A percentile compares a stretch with the other conserved stretches of the same genome.
These are phyloP conservation scores for Irpex rosettiformis DNA, from an alignment of 1,284 basidiomycete species.

Conservation along the genomic window DNA sequence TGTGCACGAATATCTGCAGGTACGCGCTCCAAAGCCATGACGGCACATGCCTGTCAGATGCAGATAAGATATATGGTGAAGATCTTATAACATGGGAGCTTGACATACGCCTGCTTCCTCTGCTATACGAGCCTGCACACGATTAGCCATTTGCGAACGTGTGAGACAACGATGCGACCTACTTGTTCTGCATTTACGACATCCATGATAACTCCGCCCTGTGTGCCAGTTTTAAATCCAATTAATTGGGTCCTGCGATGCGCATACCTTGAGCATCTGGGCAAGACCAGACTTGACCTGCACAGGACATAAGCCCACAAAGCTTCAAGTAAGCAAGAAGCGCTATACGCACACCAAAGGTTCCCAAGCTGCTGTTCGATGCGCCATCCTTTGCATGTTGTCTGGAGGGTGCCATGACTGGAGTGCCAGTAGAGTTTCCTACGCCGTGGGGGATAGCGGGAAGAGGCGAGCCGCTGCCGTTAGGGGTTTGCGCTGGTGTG, in stretches of 20 bases:
- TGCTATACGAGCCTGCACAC: conserved; percentile 82
- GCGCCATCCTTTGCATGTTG: conserved; percentile 53
- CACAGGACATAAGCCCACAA: conserved; percentile 9
- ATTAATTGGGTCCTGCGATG: conserved; percentile 10
- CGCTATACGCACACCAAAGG: conserved; percentile 64
- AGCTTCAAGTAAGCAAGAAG: conserved; percentile 4
- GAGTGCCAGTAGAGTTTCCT: conserved; percentile 28
- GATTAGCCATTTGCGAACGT: conserved; percentile 8
- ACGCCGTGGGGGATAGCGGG: conserved; percentile 30
- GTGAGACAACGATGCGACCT: conserved; percentile 9
- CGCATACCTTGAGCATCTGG: conserved; percentile 86
- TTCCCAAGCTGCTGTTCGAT: conserved; percentile 63
- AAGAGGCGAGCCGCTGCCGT: conserved; percentile 22
- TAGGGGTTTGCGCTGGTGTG: conserved; percentile 27
- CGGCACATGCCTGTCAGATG: conserved; percentile 72
- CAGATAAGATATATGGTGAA: not conserved
- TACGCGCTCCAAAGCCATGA: conserved; percentile 96
- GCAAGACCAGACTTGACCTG: conserved; percentile 92
- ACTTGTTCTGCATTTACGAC: conserved; percentile 85
- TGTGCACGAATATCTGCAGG: conserved; percentile 92
- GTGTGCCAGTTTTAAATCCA: conserved; percentile 16
- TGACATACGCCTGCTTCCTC: conserved; percentile 79
- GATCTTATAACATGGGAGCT: not conserved
- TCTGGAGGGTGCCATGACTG: conserved; percentile 54
- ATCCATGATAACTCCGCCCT: conserved; percentile 93